These are phyloP conservation scores for Tetraselmis striata DNA, from an alignment of 139 green algal genomes.

Conservation along the genomic window DNA sequence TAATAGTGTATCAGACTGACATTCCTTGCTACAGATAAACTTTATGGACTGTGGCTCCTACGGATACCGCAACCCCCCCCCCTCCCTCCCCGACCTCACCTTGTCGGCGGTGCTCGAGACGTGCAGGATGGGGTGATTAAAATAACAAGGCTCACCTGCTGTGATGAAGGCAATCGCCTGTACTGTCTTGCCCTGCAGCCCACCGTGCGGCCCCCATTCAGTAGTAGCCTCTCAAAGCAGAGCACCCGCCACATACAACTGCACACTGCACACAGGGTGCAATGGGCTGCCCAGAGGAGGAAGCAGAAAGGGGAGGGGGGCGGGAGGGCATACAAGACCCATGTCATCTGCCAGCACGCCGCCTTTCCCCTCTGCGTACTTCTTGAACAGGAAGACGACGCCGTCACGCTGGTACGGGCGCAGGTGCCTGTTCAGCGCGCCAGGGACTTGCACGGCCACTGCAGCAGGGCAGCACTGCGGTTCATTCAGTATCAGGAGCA, in stretches of 20 bases:
- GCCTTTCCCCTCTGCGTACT: constrained; percentile 33
- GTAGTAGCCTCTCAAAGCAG: constrained; percentile 1
- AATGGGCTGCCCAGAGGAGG: not conserved
- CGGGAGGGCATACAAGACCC: constrained; percentile 34
- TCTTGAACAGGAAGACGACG: constrained; percentile 49
- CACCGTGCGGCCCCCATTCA: too few species aligned
- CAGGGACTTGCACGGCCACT: constrained; percentile 29
- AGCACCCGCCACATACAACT: not conserved
- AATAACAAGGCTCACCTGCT: constrained; percentile 24
- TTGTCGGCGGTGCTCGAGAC: too few species aligned
- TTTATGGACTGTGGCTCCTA: too few species aligned
- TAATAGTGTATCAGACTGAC: too few species aligned
- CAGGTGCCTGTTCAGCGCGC: constrained; percentile 42
- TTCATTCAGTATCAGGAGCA: too few species aligned
- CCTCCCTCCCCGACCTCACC: too few species aligned
- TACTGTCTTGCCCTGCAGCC: constrained; percentile 59
- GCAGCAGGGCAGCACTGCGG: too few species aligned
- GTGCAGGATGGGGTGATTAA: too few species aligned
- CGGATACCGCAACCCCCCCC: too few species aligned
- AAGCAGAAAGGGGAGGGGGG: too few species aligned
- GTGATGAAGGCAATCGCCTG: constrained; percentile 66
- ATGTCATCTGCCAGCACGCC: constrained; percentile 66
- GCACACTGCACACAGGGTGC: too few species aligned
- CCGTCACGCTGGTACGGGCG: constrained; percentile 53
- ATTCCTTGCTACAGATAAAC: too few species aligned